These are phyloP conservation scores for Ophiostoma himal-ulmi DNA, from an alignment of 2,329 filamentous ascomycete genomes.

Conservation along the genomic window DNA sequence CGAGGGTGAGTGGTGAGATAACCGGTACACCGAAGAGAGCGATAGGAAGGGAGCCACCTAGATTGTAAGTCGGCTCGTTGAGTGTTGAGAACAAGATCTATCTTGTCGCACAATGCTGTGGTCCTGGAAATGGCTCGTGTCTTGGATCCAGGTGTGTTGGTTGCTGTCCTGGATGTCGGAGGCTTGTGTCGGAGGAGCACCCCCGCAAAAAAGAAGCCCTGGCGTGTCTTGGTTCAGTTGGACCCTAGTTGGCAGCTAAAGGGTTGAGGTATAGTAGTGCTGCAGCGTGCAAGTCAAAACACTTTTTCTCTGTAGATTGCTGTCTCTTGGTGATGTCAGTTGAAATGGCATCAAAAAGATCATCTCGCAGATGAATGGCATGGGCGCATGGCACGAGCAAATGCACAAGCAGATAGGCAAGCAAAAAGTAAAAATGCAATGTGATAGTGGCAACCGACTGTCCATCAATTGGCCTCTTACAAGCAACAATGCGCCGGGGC, in stretches of 20 bases:
- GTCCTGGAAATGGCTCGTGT: neutral
- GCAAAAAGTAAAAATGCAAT: constrained; percentile 1
- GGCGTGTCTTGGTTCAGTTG: constrained; percentile 14
- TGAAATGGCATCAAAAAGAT: neutral
- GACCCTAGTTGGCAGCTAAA: constrained; percentile 12
- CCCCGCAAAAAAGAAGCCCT: constrained; percentile 16
- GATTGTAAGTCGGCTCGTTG: neutral
- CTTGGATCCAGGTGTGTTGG: neutral
- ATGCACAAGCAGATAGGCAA: neutral
- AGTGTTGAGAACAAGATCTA: neutral
- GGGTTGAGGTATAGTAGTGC: neutral
- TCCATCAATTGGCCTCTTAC: neutral
- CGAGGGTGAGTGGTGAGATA: neutral
- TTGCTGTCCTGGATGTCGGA: neutral
- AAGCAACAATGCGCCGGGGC: neutral
- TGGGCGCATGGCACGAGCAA: neutral
- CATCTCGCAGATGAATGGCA: neutral
- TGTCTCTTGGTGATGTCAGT: neutral
- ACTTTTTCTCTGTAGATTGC: neutral
- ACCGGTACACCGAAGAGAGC: neutral
- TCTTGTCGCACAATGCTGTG: neutral
- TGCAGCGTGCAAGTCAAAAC: neutral
- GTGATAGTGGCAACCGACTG: neutral
- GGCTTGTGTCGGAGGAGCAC: constrained; percentile 13
- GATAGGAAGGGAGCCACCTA: neutral